Evolutionary conservation across 371 early-diverging fungal genomes (phyloP).

Genomic region (Basidiobolus heterosporus): DNA sequence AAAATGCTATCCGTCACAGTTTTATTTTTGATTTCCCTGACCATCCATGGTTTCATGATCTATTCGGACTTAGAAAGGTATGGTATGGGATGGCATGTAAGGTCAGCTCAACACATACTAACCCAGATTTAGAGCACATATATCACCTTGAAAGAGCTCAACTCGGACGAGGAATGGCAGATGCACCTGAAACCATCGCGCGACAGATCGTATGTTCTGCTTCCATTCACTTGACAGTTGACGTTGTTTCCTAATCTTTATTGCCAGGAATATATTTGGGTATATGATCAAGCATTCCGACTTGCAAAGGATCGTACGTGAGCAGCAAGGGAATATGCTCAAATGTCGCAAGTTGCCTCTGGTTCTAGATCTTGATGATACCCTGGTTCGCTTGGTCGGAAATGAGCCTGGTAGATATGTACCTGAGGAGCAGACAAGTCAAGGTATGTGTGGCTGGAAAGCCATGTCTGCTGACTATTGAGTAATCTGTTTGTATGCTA

Average conservation of each 20-base stretch:
- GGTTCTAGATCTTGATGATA: conserved; percentile 66
- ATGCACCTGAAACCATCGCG: conserved; percentile 49
- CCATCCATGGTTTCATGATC: conserved; percentile 28
- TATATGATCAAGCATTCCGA: conserved; percentile 41
- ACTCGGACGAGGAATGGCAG: conserved; percentile 36
- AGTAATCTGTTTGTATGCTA: conserved; percentile 6
- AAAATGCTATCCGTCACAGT: conserved; percentile 19
- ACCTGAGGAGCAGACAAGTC: conserved; percentile 29
- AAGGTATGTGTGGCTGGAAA: conserved; percentile 7
- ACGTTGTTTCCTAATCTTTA: not conserved
- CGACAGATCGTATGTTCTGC: conserved; percentile 31
- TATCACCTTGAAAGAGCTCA: conserved; percentile 22
- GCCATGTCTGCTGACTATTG: not conserved
- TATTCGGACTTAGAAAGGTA: conserved; percentile 25
- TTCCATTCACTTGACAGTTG: not conserved
- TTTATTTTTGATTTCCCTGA: conserved; percentile 41
- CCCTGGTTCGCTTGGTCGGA: conserved; percentile 53
- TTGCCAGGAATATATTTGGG: conserved; percentile 34
- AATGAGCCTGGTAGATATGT: conserved; percentile 47
- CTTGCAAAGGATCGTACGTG: conserved; percentile 17
- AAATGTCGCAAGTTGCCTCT: conserved; percentile 38
- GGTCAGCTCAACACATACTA: not conserved
- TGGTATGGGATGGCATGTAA: too few relatives aligned
- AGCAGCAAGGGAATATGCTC: conserved; percentile 18
- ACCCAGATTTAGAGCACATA: conserved; percentile 23